Conservation (phyloP, 1,284 basidiomycete species). For the Tylopilus orsonianus region DNA sequence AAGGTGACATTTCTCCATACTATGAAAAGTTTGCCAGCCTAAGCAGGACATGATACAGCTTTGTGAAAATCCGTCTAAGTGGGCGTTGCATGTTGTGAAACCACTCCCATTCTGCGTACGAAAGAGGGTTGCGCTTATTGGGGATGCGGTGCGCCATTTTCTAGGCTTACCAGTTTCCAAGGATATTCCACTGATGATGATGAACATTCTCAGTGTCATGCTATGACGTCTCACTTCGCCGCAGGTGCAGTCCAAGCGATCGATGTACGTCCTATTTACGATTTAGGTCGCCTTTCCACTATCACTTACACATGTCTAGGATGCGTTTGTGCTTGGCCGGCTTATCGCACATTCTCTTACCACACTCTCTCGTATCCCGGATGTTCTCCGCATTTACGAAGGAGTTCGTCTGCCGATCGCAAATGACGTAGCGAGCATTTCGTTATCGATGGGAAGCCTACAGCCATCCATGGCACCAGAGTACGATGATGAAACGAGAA, state of each 20-base stretch:
- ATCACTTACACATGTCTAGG: constrained; percentile 20
- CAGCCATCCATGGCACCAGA: constrained; percentile 14
- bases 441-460: constrained; percentile 17
- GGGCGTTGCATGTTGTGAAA: constrained; percentile 34
- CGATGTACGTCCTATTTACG: constrained; percentile 22
- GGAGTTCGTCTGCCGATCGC: constrained; percentile 28
- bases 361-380: constrained; percentile 18
- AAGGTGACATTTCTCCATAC: constrained; percentile 30
- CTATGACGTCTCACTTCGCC: constrained; percentile 32
- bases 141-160: constrained; percentile 34
- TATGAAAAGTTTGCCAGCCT: no score
- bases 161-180: not conserved
- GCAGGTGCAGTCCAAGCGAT: constrained; percentile 34
- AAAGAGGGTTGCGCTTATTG: constrained; percentile 35
- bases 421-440: constrained; percentile 7
- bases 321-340: constrained; percentile 37
- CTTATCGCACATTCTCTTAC: constrained; percentile 30
- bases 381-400: constrained; percentile 34
- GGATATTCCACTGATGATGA: not conserved
- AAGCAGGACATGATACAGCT: constrained; percentile 6
- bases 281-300: not conserved
- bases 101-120: constrained; percentile 34
- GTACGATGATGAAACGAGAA: constrained; percentile 19
- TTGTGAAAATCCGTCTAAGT: constrained; percentile 26
- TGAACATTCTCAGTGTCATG: constrained; percentile 27